phyloP scores from a whole-genome alignment of 208 protist genomes.

The Crithidia expoeki region DNA sequence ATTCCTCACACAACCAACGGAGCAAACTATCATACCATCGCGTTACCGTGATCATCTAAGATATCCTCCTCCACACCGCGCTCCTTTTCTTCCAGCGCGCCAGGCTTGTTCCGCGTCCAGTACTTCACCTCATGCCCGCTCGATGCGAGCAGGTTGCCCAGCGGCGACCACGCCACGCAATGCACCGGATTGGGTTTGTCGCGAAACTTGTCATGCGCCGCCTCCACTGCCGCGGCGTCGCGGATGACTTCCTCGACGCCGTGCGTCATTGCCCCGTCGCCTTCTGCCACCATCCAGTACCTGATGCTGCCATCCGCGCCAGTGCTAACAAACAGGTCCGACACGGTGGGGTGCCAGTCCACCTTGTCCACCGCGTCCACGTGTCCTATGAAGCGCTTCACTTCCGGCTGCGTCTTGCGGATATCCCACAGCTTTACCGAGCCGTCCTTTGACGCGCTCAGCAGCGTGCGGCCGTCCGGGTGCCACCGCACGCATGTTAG shows the following conservation, averaged over 20 bases:
- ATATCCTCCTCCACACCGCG: slow-evolving; percentile 75
- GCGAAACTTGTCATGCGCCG: slow-evolving; percentile 79
- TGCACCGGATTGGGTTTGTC: slow-evolving; percentile 82
- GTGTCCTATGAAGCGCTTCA: slow-evolving; percentile 81
- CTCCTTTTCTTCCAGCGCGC: slow-evolving; percentile 85
- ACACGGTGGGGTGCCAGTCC: slow-evolving; percentile 80
- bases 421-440: slow-evolving; percentile 88
- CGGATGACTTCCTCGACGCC: slow-evolving; percentile 62
- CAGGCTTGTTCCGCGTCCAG: slow-evolving; percentile 88
- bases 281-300: slow-evolving; percentile 87
- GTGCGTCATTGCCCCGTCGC: slow-evolving; percentile 65
- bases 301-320: slow-evolving; percentile 77
- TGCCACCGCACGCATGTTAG: slow-evolving; percentile 87
- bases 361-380: slow-evolving; percentile 72
- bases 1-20: too few relatives aligned
- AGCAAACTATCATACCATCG: slow-evolving; percentile 3
- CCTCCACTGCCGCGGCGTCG: slow-evolving; percentile 71
- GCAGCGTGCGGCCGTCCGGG: slow-evolving; percentile 71
- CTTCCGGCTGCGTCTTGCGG: slow-evolving; percentile 74
- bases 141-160: slow-evolving; percentile 82
- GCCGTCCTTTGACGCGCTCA: slow-evolving; percentile 83
- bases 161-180: slow-evolving; percentile 78
- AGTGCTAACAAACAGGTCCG: slow-evolving; percentile 78
- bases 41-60: slow-evolving; percentile 43
- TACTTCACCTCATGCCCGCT: slow-evolving; percentile 85